Conservation (phyloP, 208 protist species). For the Acanthamoeba pearcei region DNA sequence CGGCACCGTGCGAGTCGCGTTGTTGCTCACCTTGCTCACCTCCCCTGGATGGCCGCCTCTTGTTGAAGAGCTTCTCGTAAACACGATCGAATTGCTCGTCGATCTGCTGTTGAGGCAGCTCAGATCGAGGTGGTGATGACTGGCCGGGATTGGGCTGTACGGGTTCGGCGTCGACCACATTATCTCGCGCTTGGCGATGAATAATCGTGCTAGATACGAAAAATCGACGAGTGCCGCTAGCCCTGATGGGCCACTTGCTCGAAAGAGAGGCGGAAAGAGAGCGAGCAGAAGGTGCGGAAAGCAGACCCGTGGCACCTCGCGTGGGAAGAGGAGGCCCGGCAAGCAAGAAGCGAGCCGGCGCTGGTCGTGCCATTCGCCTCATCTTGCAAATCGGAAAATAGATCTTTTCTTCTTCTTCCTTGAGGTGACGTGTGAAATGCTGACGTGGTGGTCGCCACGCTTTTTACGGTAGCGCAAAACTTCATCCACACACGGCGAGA, state of each 20-base stretch:
- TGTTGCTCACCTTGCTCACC: no score
- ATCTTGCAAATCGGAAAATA: background rate
- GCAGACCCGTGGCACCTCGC: no score
- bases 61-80: conserved; percentile 45
- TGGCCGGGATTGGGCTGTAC: background rate
- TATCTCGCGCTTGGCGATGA: background rate
- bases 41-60: background rate
- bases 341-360: background rate
- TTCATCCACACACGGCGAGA: background rate
- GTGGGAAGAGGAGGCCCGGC: background rate
- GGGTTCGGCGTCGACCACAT: background rate
- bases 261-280: background rate
- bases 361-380: background rate
- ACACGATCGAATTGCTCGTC: conserved; percentile 46
- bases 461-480: background rate
- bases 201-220: background rate
- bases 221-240: background rate
- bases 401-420: background rate
- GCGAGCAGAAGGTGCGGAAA: background rate
- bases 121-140: conserved; percentile 26
- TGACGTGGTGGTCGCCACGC: background rate
- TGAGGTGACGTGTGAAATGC: background rate
- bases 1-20: background rate
- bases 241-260: background rate
- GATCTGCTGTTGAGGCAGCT: conserved; percentile 28